Base-by-base conservation (phyloP, 2,329 filamentous ascomycete genomes). In the Trichoderma koningii region DNA sequence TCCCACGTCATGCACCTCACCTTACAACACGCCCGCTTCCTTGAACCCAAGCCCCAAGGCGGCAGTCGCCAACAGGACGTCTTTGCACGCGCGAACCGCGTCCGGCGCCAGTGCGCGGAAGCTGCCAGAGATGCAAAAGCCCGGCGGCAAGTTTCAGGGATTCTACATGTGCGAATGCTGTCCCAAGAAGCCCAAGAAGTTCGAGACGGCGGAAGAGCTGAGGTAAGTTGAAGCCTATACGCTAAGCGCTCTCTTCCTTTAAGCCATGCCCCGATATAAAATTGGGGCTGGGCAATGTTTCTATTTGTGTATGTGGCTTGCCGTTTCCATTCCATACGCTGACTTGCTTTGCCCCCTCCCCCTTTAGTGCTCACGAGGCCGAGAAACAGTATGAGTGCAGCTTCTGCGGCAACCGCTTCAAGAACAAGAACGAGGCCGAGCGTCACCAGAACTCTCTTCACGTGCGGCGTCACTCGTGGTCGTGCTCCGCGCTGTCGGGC, bases 381-480 rank as follows among this genome's bases (percentile, higher is more conserved):
- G 95, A 98, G 77, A 98, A 98, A 77, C 94, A 98, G 77, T 98
- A 97, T 76, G 91, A 91, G 68, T 98, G 94, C 77, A 85, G 87
- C 30, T 98, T 92, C 75, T 98, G 94, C 76, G 90, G 90, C 48
- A 97, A 97, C 75, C 88, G 94, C 12, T 98, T 98, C 82, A 98
- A 98, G 79, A 98, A 98, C 80, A 98, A 98, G 79, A 98, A 98
- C 72, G 95, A 98, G 79, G 93, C 93, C 2, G 94, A 98, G 77
- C 87, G 95, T 38, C 94, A 98, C 75, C 93, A 97, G 73, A 98
- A 97, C 73, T 97, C 93, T 15, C 85, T 98, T 12, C 94, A 98
- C 76, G 85, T 98, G 9, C 88, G 94, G 41, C 89, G 90, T 26
- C 93, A 98, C 78, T 97, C 93, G 55, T 99, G 95, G 95, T 97